Evolutionary conservation across 495 filamentous ascomycete genomes (phyloP).

Genomic region (Lentithecium fluviatile): DNA sequence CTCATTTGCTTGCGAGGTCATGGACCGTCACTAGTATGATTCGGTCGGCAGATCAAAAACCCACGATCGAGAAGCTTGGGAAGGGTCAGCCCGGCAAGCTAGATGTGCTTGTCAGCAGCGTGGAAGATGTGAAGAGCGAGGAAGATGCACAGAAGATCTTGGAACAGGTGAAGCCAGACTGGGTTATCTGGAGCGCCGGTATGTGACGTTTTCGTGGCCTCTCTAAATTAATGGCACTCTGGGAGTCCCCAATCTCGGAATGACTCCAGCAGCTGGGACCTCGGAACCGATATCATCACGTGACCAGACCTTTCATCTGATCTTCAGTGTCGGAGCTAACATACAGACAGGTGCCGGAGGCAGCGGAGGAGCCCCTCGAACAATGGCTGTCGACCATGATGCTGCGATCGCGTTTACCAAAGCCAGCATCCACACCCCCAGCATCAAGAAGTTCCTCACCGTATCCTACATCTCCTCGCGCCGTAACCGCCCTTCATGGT

Average conservation of each 20-base stretch:
- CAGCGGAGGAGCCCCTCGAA: constrained; percentile 65
- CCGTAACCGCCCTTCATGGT: constrained; percentile 62
- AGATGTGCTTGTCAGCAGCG: constrained; percentile 62
- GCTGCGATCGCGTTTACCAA: constrained; percentile 70
- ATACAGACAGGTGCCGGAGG: constrained; percentile 63
- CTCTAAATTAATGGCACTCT: not conserved
- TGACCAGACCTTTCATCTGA: no score
- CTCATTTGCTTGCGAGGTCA: constrained; percentile 65
- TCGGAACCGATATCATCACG: no score
- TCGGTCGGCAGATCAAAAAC: constrained; percentile 65
- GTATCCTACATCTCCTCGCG: constrained; percentile 67
- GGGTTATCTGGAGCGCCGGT: constrained; percentile 80
- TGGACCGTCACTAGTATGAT: constrained; percentile 79
- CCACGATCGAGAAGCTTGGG: constrained; percentile 59
- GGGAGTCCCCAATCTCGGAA: not conserved
- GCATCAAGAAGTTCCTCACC: constrained; percentile 70
- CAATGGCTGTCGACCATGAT: constrained; percentile 57
- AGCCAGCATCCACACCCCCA: constrained; percentile 57
- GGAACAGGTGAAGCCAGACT: constrained; percentile 60
- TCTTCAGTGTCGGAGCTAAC: not conserved
- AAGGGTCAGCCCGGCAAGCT: constrained; percentile 55
- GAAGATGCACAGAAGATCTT: constrained; percentile 61
- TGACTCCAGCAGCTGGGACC: no score
- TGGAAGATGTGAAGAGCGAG: constrained; percentile 67
- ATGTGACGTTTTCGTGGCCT: constrained; percentile 27